Base-by-base conservation (phyloP, 345 rosid genomes). In the Salix exigua region DNA sequence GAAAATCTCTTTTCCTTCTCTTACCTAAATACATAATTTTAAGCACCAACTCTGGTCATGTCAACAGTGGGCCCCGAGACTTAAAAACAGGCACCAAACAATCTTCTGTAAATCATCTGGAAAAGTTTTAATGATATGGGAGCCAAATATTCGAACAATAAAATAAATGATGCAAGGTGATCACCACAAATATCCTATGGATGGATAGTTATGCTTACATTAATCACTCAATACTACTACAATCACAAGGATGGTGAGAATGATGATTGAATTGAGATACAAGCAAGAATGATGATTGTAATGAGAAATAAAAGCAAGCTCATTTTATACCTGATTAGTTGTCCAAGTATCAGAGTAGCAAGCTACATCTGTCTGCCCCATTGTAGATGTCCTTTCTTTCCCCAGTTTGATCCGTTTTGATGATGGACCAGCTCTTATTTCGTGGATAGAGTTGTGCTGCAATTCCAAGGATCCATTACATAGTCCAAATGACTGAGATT, bases 321-420 rank as follows among this genome's bases (percentile, higher is more conserved):
- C 61, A 23, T 70, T 68, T 48, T 71, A 72, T 84, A 90, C 97
- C 92, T 86, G 84, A 78, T 61, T 77, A 58, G 85, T 70, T 61
- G 73, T 82, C 76, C 72, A 75, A 68, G 78, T 78, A 76, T 73
- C 81, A 82, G 91, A 86, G 33, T 87, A 84, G 88, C 87, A 78
- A 76, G 87, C 91, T 38, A 82, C 88, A 63, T 80, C 86, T 69
- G 73, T 81, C 80, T 78, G 89, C 84, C 84, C 88, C 61, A 71
- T 64, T 70, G 73, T 40, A 76, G 79, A 79, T 74, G 78, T 79
- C 74, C 70, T 86, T 73, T 83, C 86, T 70, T 81, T 85, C 68
- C 79, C 97, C 75, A 89, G 63, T 84, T 87, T 91, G 61, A 88
- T 85, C 67, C 91, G 86, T 79, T 94, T 94, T 66, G 89, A 85